Base-by-base conservation (phyloP, 345 rosid genomes). In the Salix viminalis region DNA sequence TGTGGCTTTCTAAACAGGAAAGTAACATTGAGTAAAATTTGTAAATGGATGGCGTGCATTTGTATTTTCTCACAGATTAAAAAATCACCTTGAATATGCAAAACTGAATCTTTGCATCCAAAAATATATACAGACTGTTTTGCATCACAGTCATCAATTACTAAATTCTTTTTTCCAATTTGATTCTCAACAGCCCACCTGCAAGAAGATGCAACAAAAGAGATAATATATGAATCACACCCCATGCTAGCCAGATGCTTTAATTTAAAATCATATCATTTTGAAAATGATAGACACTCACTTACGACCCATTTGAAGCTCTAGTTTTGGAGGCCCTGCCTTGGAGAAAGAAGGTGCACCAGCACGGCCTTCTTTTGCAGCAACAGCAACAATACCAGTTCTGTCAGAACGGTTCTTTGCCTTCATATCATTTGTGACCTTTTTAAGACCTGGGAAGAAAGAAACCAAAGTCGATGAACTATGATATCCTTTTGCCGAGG, bases 291-390 rank as follows among this genome's bases (percentile, higher is more conserved):
- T 1, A 41, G 42, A 69, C 26, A 88, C 97, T 79, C 75, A 96
- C 98, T 96, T 96, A 30, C 99, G 95, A 83, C 99, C 97, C 97
- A 92, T 89, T 84, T 94, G 97, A 86, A 96, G 94, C 91, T 96
- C 98, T 67, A 96, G 71, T 72, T 91, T 94, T 14, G 99, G 97
- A 69, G 98, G 98, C 74, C 92, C 97, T 48, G 84, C 79, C 87
- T 89, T 96, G 2, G 97, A 86, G 83, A 87, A 74, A 32, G 92
- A 85, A 42, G 91, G 80, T 71, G 89, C 72, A 81, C 76, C 72
- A 73, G 86, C 26, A 48, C 78, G 90, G 41, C 80, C 73, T 82
- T 77, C 93, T 83, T 91, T 92, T 72, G 86, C 92, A 75, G 62
- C 2, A 42, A 85, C 77, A 80, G 86, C 81, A 86, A 96, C 95